Evolutionary conservation across 257 asterid species (phyloP), one percentile per base, ranked within the genome.

Genomic region (Echites panduratus): DNA sequence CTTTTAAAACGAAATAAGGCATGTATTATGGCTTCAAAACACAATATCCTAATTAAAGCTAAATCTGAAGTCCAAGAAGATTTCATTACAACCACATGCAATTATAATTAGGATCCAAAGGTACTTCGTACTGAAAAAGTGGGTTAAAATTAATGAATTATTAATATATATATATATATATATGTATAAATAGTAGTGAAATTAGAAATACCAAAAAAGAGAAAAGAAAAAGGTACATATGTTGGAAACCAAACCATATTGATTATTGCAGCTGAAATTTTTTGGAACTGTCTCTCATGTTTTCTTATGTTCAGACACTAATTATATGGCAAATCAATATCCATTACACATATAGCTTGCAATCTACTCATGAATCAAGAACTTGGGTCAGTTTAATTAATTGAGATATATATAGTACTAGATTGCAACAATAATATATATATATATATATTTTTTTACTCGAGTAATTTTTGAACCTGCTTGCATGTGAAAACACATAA

Each of bases 401-500:
- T 72, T 47, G 26, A 49, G 63, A 76, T 52, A 53, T n/a, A n/a
- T n/a, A n/a, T n/a, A n/a, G n/a, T n/a, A n/a, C n/a, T 29, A 52
- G 1, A 73, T 75, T 61, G 69, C 40, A 52, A 54, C 35, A 61
- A 59, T 65, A 52, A n/a, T n/a, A n/a, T n/a, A n/a, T n/a, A n/a
- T 32, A 32, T 32, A 32, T 32, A 32, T 32, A 32, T 32, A 66
- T 62, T 35, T 22, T 64, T 64, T 35, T 64, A 20, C 22, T 38
- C 24, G 6, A 64, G 43, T 64, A 64, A 63, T 63, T 16, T 67
- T 50, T 67, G 68, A 29, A 50, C 58, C 76, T 64, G 44, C 68
- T 52, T 76, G 81, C 81, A 83, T 81, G 80, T 82, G 84, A 61
- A 20, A 32, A 70, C 75, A 70, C 69, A 78, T 78, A 71, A 82